Base-by-base conservation (phyloP, 192 early-diverging fungal species). In the Backusella mclennaniae region DNA sequence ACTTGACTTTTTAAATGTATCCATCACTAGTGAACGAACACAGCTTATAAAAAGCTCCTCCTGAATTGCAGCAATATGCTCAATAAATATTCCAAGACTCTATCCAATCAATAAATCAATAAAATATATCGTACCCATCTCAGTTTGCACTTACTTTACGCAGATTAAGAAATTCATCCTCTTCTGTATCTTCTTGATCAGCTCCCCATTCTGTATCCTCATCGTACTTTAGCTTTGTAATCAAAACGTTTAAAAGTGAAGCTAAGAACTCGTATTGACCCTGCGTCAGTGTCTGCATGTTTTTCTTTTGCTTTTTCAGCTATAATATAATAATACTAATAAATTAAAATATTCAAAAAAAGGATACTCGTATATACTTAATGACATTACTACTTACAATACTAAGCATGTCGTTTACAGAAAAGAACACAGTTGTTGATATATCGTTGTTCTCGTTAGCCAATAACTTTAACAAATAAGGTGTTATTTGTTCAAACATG, bases 181-280 rank as follows among this genome's bases (percentile, higher is more conserved):
- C 95, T 66, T 94, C 93, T 41, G 88, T 91, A 66, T 90, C 89
- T 21, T 91, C 93, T 14, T 88, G 91, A 35, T 88, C 93, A 71
- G 87, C 81, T 14, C 86, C 88, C 88, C 90, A 94, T 8, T 91
- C 87, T 68, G 91, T 93, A 53, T 96, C 94, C 31, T 95, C 92
- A 84, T 94, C 89, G 76, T 95, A 97, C 84, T 95, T 95, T 89
- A 97, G 93, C 86, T 97, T 97, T 31, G 89, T 80, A 21, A 96
- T 88, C 38, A 97, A 81, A 1, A 90, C 89, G 31, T 87, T 83
- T 42, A 96, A 79, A 38, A 95, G 81, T 14, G 86, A 84, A 39
- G 78, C 79, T 41, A 90, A 63, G 52, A 88, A 83, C 68, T 86
- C 84, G 44, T 82, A 80, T 70, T 88, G 89, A 44, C 83, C 70